phyloP scores from a whole-genome alignment of 805 yeast species.

The Cyberlindnera euphorbiiphila region DNA sequence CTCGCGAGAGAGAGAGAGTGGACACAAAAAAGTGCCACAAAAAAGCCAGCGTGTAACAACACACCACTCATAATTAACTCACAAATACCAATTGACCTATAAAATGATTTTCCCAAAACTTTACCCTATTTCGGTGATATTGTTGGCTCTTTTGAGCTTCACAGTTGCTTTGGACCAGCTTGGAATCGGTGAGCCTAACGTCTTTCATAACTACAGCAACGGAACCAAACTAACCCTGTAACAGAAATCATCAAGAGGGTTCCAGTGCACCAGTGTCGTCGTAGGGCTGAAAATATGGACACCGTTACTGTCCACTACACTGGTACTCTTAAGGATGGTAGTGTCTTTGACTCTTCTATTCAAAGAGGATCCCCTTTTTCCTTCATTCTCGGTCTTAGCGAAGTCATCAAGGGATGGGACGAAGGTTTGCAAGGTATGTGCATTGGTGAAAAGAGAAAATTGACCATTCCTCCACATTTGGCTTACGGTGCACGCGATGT shows the following conservation, averaged over 20 bases:
- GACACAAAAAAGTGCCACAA: too few species aligned
- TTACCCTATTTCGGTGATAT: not conserved
- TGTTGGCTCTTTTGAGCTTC: conserved; percentile 1
- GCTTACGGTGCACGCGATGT: conserved; percentile 79
- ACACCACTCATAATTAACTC: too few species aligned
- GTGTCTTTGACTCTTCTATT: conserved; percentile 71
- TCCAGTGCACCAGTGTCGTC: conserved; percentile 48
- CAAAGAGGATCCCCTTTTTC: conserved; percentile 61
- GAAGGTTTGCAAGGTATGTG: conserved; percentile 76
- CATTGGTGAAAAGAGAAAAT: conserved; percentile 77
- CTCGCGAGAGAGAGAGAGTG: too few species aligned
- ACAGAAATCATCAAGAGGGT: conserved; percentile 47
- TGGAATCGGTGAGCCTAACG: conserved; percentile 10
- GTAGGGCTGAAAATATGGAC: conserved; percentile 64
- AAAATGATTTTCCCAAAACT: not conserved
- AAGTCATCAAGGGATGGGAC: conserved; percentile 90
- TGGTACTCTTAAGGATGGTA: conserved; percentile 65
- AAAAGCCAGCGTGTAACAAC: too few species aligned
- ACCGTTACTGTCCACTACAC: conserved; percentile 71
- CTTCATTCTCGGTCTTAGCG: conserved; percentile 73
- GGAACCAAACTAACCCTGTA: not conserved
- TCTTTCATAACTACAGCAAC: not conserved
- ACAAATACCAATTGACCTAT: not conserved
- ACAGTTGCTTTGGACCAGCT: conserved; percentile 10
- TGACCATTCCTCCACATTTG: conserved; percentile 72